A percentile compares a stretch with the other conserved stretches of the same genome.
phyloP scores from a whole-genome alignment of 345 rosid species.

The Raphanus sativus region DNA sequence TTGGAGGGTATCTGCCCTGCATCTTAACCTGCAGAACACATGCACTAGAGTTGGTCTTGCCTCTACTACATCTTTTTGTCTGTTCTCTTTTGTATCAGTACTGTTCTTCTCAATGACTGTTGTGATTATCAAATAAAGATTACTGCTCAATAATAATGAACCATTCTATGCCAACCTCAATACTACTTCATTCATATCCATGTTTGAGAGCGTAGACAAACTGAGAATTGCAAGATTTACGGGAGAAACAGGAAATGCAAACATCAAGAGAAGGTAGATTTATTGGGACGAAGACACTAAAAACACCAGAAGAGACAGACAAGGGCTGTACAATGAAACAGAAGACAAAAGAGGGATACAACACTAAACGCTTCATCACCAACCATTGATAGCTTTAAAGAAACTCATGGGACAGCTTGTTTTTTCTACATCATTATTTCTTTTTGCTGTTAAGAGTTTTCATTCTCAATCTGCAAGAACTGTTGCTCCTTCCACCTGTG shows the following conservation, averaged over 20 bases:
- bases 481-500: slow-evolving; percentile 90
- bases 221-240: slow-evolving; percentile 11
- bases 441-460: neutral
- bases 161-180: neutral
- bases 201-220: slow-evolving; percentile 1
- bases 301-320: slow-evolving; percentile 20
- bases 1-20: slow-evolving; percentile 71
- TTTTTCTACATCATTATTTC: slow-evolving; percentile 2
- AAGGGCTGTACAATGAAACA: slow-evolving; percentile 22
- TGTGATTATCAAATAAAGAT: slow-evolving; percentile 9
- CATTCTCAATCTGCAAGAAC: slow-evolving; percentile 62
- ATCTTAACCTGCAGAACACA: slow-evolving; percentile 28
- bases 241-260: neutral
- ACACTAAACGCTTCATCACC: slow-evolving; percentile 16
- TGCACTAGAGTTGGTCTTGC: slow-evolving; percentile 9
- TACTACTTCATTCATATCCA: neutral
- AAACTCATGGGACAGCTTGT: slow-evolving; percentile 24
- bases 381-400: slow-evolving; percentile 14
- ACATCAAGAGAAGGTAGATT: slow-evolving; percentile 12
- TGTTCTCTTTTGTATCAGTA: neutral
- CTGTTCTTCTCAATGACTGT: neutral
- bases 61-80: slow-evolving; percentile 3
- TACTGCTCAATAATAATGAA: neutral
- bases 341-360: slow-evolving; percentile 5
- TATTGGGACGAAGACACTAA: slow-evolving; percentile 16